Conservation (phyloP, 805 yeast genomes). For the Kodamaea jinghongensis region DNA sequence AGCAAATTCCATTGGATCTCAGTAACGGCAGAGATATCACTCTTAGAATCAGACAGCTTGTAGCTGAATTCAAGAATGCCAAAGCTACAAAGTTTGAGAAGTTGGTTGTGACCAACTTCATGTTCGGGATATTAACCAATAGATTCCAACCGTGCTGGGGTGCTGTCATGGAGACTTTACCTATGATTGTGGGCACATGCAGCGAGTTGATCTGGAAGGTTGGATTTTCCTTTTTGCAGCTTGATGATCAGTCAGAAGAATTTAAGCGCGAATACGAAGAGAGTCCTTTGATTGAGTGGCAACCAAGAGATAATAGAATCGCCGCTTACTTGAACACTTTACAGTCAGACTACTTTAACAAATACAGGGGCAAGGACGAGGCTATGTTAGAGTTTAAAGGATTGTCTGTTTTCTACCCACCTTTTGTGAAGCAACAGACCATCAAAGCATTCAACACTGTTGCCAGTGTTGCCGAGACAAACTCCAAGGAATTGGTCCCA, state of each 20-base stretch:
- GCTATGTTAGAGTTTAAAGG: slow-evolving; percentile 40
- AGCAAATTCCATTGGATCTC: slow-evolving; percentile 68
- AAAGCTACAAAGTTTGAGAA: slow-evolving; percentile 16
- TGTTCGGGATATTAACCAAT: slow-evolving; percentile 65
- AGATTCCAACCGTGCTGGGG: slow-evolving; percentile 86
- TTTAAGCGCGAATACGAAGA: slow-evolving; percentile 7
- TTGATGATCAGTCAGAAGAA: slow-evolving; percentile 8
- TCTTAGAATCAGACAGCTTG: slow-evolving; percentile 61
- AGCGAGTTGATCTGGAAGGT: slow-evolving; percentile 56
- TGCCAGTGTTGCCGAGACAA: slow-evolving; percentile 69
- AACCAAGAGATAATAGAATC: slow-evolving; percentile 46
- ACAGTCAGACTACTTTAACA: slow-evolving; percentile 18
- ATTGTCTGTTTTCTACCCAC: slow-evolving; percentile 28
- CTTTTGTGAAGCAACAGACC: slow-evolving; percentile 51
- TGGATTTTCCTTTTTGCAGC: slow-evolving; percentile 33
- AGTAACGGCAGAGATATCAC: slow-evolving; percentile 72
- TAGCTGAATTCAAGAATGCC: slow-evolving; percentile 38
- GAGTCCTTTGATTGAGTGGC: slow-evolving; percentile 31
- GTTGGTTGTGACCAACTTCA: slow-evolving; percentile 31
- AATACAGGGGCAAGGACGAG: slow-evolving; percentile 30
- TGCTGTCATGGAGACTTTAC: slow-evolving; percentile 62
- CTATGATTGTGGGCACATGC: slow-evolving; percentile 35
- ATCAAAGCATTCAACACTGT: slow-evolving; percentile 54
- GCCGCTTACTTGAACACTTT: slow-evolving; percentile 36
- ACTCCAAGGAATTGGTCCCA: slow-evolving; percentile 57